Base-by-base conservation (phyloP, 2,329 filamentous ascomycete species). In the Daldinia sp. region DNA sequence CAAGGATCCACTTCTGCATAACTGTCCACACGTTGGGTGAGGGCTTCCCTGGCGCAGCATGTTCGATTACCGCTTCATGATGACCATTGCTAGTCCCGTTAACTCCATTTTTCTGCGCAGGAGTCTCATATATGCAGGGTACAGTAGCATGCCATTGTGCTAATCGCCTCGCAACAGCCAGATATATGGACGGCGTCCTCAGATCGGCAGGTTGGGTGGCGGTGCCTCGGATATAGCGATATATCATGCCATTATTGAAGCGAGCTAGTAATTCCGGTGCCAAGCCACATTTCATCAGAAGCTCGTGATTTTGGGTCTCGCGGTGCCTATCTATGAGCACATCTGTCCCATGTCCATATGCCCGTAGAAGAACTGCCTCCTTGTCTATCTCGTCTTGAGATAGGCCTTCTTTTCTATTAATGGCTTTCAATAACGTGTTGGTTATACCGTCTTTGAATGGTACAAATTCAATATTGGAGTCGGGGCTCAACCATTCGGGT, bases 391-490 rank as follows among this genome's bases (percentile, higher is more conserved):
- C 84, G 64, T 90, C 84, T 65, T 89, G 82, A 30, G 89, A 88
- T 69, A 87, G 82, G 57, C 88, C 90, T 13, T 88, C 85, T 63
- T 85, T 85, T 73, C 85, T 87, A 79, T 93, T 93, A 77, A 92
- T 82, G n/a, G 90, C 90, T 79, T 94, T 94, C 71, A 94, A 85
- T 55, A 95, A 84, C 56, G 94, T 98, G 82, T 99, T 99, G 73
- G 96, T 99, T 82, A 98, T 99, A 78, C 96, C 96, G 77, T 99
- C 96, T 42, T 94, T 99, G 84, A 98, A 99, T 72, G 92, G 91
- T 73, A 93, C 87, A 78, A 98, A 93, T 76, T 96, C 90, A 75
- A 99, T 87, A 48, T 90, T 88, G 64, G 92, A 92, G 72, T 90
- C 89, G 39, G 87, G 84, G 54, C 87, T 86, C 73, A 89, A 86